Conservation (phyloP, 192 early-diverging fungal genomes). For the Spinellus fusiger region DNA sequence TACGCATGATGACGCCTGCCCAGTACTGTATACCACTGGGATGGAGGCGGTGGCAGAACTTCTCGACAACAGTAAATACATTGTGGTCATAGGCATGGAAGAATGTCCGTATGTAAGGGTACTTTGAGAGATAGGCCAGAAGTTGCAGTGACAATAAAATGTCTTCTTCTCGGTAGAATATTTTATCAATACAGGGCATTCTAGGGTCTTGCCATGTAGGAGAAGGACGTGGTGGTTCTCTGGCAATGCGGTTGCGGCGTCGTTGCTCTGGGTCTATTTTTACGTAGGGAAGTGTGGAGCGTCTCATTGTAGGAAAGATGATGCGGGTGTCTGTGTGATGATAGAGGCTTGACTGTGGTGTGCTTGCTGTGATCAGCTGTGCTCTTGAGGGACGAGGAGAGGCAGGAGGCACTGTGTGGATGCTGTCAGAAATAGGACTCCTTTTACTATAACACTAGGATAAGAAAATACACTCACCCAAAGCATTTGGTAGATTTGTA, state of each 20-base stretch:
- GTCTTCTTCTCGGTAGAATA: slow-evolving; percentile 74
- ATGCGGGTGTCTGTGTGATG: slow-evolving; percentile 1
- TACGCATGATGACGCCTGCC: slow-evolving; percentile 75
- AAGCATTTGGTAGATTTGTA: too few relatives aligned
- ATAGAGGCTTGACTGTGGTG: neutral
- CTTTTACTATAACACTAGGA: too few relatives aligned
- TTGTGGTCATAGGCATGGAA: slow-evolving; percentile 48
- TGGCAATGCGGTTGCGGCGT: slow-evolving; percentile 12
- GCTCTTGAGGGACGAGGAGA: neutral
- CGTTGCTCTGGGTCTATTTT: slow-evolving; percentile 11
- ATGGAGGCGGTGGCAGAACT: slow-evolving; percentile 63
- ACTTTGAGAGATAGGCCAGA: slow-evolving; percentile 88
- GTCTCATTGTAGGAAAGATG: neutral
- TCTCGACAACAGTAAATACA: slow-evolving; percentile 70
- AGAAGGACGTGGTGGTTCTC: slow-evolving; percentile 1
- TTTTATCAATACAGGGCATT: slow-evolving; percentile 6
- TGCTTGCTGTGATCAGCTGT: neutral
- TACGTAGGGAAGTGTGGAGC: slow-evolving; percentile 19
- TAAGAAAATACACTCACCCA: too few relatives aligned
- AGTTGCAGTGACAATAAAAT: slow-evolving; percentile 80
- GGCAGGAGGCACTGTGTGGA: neutral
- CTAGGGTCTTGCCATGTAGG: slow-evolving; percentile 11
- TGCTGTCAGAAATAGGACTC: too few relatives aligned
- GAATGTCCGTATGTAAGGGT: slow-evolving; percentile 68
- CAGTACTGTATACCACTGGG: slow-evolving; percentile 64